These are phyloP conservation scores for Tylopilus balloui DNA, from an alignment of 768 basidiomycete species.

Conservation along the genomic window DNA sequence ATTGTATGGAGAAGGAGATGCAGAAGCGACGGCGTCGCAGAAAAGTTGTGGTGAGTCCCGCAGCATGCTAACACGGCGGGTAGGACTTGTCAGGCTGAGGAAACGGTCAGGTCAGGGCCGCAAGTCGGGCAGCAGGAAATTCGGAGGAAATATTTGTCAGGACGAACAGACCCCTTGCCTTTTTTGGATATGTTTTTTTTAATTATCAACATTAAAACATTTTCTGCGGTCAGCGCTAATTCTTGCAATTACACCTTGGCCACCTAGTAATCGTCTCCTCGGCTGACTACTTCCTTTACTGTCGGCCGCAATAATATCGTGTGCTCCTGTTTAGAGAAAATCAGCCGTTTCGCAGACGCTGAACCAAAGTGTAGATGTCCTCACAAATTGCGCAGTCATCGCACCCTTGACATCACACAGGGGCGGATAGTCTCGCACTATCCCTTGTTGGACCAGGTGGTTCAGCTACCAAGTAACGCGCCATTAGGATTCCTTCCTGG, in stretches of 20 bases:
- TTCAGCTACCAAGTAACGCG: constrained; percentile 55
- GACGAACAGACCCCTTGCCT: constrained; percentile 11
- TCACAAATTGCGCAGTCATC: constrained; percentile 92
- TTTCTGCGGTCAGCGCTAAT: not conserved
- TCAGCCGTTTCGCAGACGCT: constrained; percentile 3
- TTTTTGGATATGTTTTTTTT: constrained; percentile 22
- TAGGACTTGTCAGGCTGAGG: not conserved
- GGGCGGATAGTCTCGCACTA: constrained; percentile 92
- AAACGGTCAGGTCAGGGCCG: not conserved
- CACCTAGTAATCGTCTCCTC: constrained; percentile 73
- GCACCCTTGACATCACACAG: constrained; percentile 77
- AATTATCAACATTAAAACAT: not conserved
- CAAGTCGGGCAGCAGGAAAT: not conserved
- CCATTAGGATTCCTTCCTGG: not conserved
- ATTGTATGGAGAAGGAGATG: constrained; percentile 17
- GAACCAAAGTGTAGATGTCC: constrained; percentile 24
- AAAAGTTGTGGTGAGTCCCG: constrained; percentile 23
- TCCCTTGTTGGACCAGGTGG: constrained; percentile 80
- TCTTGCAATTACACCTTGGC: constrained; percentile 3
- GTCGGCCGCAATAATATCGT: constrained; percentile 83
- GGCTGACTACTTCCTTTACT: constrained; percentile 78
- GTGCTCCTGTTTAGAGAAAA: constrained; percentile 55
- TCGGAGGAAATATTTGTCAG: not conserved
- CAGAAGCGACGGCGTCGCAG: constrained; percentile 7
- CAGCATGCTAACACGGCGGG: constrained; percentile 17